Evolutionary conservation across 148 eudicot species (phyloP).

Genomic region (Pouteria glomerata): DNA sequence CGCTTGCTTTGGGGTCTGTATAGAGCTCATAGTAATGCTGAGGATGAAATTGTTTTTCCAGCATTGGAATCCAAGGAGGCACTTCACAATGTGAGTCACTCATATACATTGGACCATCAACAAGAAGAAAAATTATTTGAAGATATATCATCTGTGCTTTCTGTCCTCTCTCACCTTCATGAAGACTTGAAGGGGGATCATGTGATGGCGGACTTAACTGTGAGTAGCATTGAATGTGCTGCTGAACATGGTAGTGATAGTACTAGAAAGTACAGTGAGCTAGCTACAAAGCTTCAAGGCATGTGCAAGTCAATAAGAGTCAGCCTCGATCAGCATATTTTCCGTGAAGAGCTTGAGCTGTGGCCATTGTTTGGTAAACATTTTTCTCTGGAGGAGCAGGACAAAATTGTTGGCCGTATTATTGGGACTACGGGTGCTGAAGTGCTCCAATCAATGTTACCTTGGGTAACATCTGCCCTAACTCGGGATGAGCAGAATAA

Average conservation of each 20-base stretch:
- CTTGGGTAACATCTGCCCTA: slow-evolving; percentile 93
- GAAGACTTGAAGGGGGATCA: slow-evolving; percentile 28
- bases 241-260: slow-evolving; percentile 18
- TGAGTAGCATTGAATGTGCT: slow-evolving; percentile 20
- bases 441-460: slow-evolving; percentile 90
- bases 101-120: slow-evolving; percentile 85
- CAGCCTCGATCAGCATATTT: slow-evolving; percentile 81
- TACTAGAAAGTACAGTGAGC: slow-evolving; percentile 56
- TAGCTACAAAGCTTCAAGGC: slow-evolving; percentile 82
- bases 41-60: slow-evolving; percentile 89
- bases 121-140: slow-evolving; percentile 86
- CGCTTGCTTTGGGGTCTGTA: slow-evolving; percentile 79
- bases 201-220: slow-evolving; percentile 16
- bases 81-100: slow-evolving; percentile 86
- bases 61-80: slow-evolving; percentile 89
- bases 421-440: slow-evolving; percentile 97
- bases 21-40: slow-evolving; percentile 94
- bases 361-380: slow-evolving; percentile 89
- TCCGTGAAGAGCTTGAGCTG: slow-evolving; percentile 83
- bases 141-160: slow-evolving; percentile 69
- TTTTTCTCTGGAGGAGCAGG: slow-evolving; percentile 83
- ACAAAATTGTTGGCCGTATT: slow-evolving; percentile 81
- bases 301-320: slow-evolving; percentile 93
- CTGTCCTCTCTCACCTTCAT: slow-evolving; percentile 57
- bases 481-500: slow-evolving; percentile 88